Base-by-base conservation (phyloP, 2,329 filamentous ascomycete genomes). In the Calonectria pseudoturangicola region DNA sequence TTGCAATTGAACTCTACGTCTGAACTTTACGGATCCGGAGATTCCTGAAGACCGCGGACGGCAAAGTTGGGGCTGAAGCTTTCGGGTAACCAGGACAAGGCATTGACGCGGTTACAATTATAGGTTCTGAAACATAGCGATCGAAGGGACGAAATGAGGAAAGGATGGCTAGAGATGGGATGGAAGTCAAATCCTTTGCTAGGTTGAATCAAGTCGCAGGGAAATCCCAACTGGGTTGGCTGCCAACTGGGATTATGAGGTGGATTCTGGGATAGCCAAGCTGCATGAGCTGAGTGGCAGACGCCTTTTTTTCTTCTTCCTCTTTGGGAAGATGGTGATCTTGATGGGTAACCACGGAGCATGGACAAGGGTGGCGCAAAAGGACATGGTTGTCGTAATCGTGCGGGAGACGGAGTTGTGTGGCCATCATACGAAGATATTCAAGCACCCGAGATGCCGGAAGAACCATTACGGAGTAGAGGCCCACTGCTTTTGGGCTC, bases 131-230 rank as follows among this genome's bases (percentile, higher is more conserved):
- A 64, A 68, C 70, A 65, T 39, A 39, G 65, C 15, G 48, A 48
- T 65, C 21, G 68, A 64, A 50, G 33, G 39, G 64, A 67, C 12
- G 54, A 64, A 54, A 63, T 64, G 56, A 71, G 54, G 45, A 60
- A 70, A 36, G 54, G 28, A 33, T 28, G 54, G 33, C 65, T 27
- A n/a, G 56, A 67, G 69, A 68, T 68, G 70, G 45, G 70, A 72
- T 21, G 48, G 47, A 68, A 60, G 30, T 16, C 36, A 56, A 68
- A 41, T 65, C 12, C 18, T 47, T 21, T 41, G 48, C 41, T 48
- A 50, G 58, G 65, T 64, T 68, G 47, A 25, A 68, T 8, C 48
- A 33, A 36, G 50, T 68, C 21, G 18, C 70, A 72, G 58, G 70
- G 65, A 72, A 56, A 45, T 43, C 64, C 65, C 56, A 30, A 65